Percentiles rank a stretch among this genome's conserved stretches.
These are phyloP conservation scores for Verticillium klebahnii DNA, from an alignment of 2,329 filamentous ascomycete species.

Conservation along the genomic window DNA sequence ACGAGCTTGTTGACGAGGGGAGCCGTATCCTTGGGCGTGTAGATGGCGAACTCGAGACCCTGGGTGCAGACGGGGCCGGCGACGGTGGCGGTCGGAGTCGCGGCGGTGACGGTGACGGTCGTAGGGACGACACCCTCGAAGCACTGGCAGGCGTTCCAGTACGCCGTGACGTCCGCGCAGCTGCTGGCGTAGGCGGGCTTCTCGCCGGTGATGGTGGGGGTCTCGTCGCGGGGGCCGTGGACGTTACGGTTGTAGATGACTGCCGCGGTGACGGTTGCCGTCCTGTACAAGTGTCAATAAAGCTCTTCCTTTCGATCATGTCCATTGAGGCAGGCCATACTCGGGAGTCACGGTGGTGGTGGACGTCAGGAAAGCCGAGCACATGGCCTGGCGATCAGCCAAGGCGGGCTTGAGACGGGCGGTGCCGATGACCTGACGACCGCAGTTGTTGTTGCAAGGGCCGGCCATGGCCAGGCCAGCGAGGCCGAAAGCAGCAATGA, in stretches of 20 bases:
- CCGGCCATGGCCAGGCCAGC: neutral
- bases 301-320: neutral
- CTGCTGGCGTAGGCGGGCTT: slow-evolving; percentile 12
- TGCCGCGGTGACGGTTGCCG: slow-evolving; percentile 1
- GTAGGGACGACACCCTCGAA: slow-evolving; percentile 13
- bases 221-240: neutral
- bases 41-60: slow-evolving; percentile 8
- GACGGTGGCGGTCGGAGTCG: slow-evolving; percentile 1
- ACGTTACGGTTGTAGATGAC: slow-evolving; percentile 1
- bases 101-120: slow-evolving; percentile 6
- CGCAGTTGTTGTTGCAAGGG: slow-evolving; percentile 11
- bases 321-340: neutral
- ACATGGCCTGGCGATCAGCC: slow-evolving; percentile 4
- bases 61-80: slow-evolving; percentile 5
- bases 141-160: slow-evolving; percentile 16
- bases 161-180: slow-evolving; percentile 9
- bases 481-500: neutral
- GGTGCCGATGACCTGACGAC: slow-evolving; percentile 6
- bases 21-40: neutral
- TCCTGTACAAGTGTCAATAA: neutral
- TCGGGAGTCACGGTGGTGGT: slow-evolving; percentile 3
- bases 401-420: slow-evolving; percentile 1
- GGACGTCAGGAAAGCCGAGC: slow-evolving; percentile 6
- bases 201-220: neutral
- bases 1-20: neutral